Evolutionary conservation across 1,139 yeast species (phyloP), one percentile per base, ranked within the genome.

Genomic region (Yamadazyma spencermartinsiae): DNA sequence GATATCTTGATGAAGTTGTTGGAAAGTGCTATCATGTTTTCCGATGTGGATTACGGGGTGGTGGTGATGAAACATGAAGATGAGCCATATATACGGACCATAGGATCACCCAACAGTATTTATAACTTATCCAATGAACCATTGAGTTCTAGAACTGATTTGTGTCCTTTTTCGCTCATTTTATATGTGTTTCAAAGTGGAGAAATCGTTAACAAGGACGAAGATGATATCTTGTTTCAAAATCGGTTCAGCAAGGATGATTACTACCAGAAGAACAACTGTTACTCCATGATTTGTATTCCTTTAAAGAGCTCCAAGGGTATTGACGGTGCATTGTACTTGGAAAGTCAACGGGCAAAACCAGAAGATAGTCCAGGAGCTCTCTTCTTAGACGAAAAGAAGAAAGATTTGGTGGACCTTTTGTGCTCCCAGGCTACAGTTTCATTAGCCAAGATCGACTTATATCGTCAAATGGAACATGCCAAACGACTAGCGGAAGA

Each of bases 401-500:
- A 69, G 44, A 50, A 67, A 16, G 77, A 72, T 42, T 54, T 76
- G 32, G 56, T 73, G n/a, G 64, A 63, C 13, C 58, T 77, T 41
- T 57, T 77, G 32, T 72, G 80, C 44, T 68, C 78, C 0, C 82
- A 76, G 48, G 80, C 80, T 4, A 76, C 79, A 0, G 79, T 76
- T 16, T 71, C 81, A 1, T 56, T 77, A 24, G 74, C 72, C 16
- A 76, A 77, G 41, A 72, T 79, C 0, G 61, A 64, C 25, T 54
- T 77, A 13, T 76, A 75, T 46, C 55, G 64, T 9, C 77, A 74
- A 47, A 73, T 77, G 72, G 76, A 72, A 48, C 43, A 69, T 18
- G 81, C 82, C 4, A 76, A 74, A 50, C 61, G 65, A 43, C 74
- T 79, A 2, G 82, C 82, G 0, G 82, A 77, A 47, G 80, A 74